These are phyloP conservation scores for Leucocoprinus birnbaumii DNA, from an alignment of 768 basidiomycete genomes.

Conservation along the genomic window DNA sequence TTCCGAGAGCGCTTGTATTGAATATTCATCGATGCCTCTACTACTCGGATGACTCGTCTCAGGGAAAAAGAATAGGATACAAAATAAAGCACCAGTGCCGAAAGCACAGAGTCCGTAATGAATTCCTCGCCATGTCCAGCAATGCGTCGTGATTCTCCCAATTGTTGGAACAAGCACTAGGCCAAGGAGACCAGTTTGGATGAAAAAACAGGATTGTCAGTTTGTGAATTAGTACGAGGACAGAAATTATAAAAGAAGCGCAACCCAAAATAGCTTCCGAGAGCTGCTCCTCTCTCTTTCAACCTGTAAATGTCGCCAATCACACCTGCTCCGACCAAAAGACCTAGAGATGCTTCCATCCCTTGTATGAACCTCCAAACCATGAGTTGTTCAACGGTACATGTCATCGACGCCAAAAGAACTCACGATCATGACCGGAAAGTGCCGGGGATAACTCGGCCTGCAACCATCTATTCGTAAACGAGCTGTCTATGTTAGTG, in stretches of 20 bases:
- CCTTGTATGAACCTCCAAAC: slow-evolving; percentile 66
- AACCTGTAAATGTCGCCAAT: slow-evolving; percentile 67
- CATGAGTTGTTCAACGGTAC: slow-evolving; percentile 44
- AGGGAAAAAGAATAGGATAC: slow-evolving; percentile 47
- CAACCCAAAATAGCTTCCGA: slow-evolving; percentile 59
- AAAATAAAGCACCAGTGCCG: slow-evolving; percentile 36
- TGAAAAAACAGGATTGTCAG: neutral
- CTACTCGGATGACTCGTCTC: slow-evolving; percentile 66
- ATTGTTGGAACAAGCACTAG: slow-evolving; percentile 57
- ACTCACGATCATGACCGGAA: slow-evolving; percentile 58
- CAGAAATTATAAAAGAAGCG: slow-evolving; percentile 9
- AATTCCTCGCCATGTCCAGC: slow-evolving; percentile 64
- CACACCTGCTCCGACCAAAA: slow-evolving; percentile 54
- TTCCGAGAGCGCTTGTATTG: slow-evolving; percentile 26
- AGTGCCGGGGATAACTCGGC: slow-evolving; percentile 51
- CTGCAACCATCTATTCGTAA: slow-evolving; percentile 60
- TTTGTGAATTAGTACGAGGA: neutral
- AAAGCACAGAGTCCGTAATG: slow-evolving; percentile 43
- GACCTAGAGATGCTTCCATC: slow-evolving; percentile 55
- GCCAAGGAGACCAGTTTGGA: slow-evolving; percentile 51
- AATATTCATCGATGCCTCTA: slow-evolving; percentile 45
- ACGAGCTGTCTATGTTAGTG: neutral
- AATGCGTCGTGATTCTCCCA: slow-evolving; percentile 53
- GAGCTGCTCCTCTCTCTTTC: slow-evolving; percentile 57
- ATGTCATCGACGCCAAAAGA: slow-evolving; percentile 53